Evolutionary conservation across 495 filamentous ascomycete species (phyloP), one percentile per base, ranked within the genome.

Genomic region (Astrothelium subdiscretum): DNA sequence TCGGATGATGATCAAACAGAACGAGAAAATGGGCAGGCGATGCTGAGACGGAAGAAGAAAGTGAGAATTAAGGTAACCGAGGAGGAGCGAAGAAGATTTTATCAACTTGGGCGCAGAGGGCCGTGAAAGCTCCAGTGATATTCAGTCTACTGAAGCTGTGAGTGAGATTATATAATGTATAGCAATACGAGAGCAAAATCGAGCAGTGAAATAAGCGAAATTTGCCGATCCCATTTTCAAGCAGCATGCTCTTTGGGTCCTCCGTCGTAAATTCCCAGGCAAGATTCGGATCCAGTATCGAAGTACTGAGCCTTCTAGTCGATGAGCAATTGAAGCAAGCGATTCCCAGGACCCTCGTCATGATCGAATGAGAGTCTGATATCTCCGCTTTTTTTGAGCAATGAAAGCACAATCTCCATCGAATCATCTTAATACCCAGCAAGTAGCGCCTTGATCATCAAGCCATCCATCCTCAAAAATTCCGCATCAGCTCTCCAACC

Each of bases 401-500:
- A n/a, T n/a, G n/a, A n/a, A n/a, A n/a, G n/a, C n/a, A n/a, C n/a
- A 38, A 8, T 38, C 35, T 38, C 35, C 35, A 38, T 6, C 35
- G 8, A 15, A 1, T 1, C 1, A 8, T 38, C 35, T 54, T 24
- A 54, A 5, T 29, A 0, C 20, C 10, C 8, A 29, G 48, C 48
- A 11, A 60, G 27, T 4, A 68, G 22, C 38, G 44, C 57, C 54
- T 43, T 27, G 65, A 65, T 66, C 31, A 69, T 18, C 40, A 63
- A 18, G 24, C 67, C 67, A 51, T 67, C 67, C 29, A 32, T n/a
- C 60, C 58, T 69, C 58, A 69, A 43, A 59, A 76, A 73, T 24
- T 68, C 68, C 31, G 66, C 74, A 61, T 80, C 76, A 8, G 77
- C 76, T 40, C 74, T 67, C 57, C 71, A 62, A 2, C 73, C 74